Evolutionary conservation across 2,329 filamentous ascomycete species (phyloP).

Genomic region (Aspergillus caelatus): DNA sequence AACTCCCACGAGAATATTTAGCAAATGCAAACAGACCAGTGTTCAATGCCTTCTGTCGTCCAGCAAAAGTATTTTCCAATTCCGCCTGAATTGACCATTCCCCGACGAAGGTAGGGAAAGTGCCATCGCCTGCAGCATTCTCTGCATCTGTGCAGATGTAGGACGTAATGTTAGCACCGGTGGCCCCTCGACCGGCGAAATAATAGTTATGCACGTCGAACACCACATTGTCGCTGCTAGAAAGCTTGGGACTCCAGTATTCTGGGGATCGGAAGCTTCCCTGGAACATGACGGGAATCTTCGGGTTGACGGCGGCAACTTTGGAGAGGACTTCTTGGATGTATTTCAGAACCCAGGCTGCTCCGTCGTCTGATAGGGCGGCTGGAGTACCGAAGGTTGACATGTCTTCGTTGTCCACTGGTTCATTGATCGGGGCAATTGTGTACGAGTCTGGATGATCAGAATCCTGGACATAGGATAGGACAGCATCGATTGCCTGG

Average conservation of each 20-base stretch:
- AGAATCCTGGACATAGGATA: conserved; percentile 24
- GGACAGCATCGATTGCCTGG: conserved; percentile 21
- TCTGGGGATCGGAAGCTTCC: conserved; percentile 26
- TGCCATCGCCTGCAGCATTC: conserved; percentile 16
- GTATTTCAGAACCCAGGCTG: conserved; percentile 26
- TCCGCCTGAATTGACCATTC: conserved; percentile 28
- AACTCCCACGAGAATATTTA: conserved; percentile 22
- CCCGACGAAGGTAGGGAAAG: conserved; percentile 27
- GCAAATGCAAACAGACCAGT: conserved; percentile 18
- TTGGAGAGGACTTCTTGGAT: conserved; percentile 22
- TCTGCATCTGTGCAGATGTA: conserved; percentile 24
- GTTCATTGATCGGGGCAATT: conserved; percentile 31
- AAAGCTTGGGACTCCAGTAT: conserved; percentile 24
- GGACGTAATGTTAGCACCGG: conserved; percentile 8
- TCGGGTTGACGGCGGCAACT: conserved; percentile 17
- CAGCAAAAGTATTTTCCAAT: conserved; percentile 17
- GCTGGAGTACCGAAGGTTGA: conserved; percentile 27
- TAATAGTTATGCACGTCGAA: conserved; percentile 32
- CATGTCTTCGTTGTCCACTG: conserved; percentile 25
- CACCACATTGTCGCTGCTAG: conserved; percentile 22
- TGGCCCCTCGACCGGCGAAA: conserved; percentile 10
- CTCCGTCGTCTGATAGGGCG: conserved; percentile 25
- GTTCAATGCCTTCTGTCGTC: conserved; percentile 19
- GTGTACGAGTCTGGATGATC: conserved; percentile 23
- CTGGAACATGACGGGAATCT: conserved; percentile 31